Conservation (phyloP, 352 stramenopile species). For the Globisporangium megalacanthum region DNA sequence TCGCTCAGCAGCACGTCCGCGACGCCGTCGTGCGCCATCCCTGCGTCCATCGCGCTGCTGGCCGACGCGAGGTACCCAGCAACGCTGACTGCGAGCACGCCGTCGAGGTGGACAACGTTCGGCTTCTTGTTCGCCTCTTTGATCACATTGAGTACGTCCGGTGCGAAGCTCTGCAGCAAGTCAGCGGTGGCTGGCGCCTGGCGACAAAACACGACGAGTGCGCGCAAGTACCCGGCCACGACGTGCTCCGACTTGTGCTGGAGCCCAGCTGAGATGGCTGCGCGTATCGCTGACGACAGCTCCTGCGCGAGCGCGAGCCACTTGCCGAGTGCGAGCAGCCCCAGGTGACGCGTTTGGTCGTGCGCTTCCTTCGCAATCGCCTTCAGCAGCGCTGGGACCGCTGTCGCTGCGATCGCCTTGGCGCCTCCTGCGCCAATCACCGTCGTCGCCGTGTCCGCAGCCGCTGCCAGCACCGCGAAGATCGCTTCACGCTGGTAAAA, state of each 20-base stretch:
- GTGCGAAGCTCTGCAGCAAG: slow-evolving; percentile 24
- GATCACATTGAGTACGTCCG: slow-evolving; percentile 52
- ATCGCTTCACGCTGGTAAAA: slow-evolving; percentile 82
- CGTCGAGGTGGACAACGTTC: slow-evolving; percentile 67
- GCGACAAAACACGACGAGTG: slow-evolving; percentile 43
- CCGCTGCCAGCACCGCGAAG: slow-evolving; percentile 60
- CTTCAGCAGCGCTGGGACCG: slow-evolving; percentile 57
- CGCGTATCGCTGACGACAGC: slow-evolving; percentile 31
- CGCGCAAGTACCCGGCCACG: slow-evolving; percentile 57
- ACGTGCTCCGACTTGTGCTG: slow-evolving; percentile 71
- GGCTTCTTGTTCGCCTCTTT: slow-evolving; percentile 75
- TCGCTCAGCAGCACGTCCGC: slow-evolving; percentile 34
- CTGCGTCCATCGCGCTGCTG: slow-evolving; percentile 52
- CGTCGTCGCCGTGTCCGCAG: slow-evolving; percentile 26
- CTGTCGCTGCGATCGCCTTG: slow-evolving; percentile 37
- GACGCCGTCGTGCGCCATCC: slow-evolving; percentile 48
- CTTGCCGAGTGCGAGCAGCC: slow-evolving; percentile 65
- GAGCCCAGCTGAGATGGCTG: slow-evolving; percentile 45
- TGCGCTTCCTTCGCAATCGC: slow-evolving; percentile 80
- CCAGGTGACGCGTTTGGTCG: slow-evolving; percentile 70
- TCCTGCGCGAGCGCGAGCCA: slow-evolving; percentile 61
- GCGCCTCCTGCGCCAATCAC: slow-evolving; percentile 24
- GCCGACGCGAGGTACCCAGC: slow-evolving; percentile 51
- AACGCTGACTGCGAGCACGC: slow-evolving; percentile 60
- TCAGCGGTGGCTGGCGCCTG: slow-evolving; percentile 17